Base-by-base conservation (phyloP, 768 basidiomycete genomes). In the Calocybe gangraenosa region DNA sequence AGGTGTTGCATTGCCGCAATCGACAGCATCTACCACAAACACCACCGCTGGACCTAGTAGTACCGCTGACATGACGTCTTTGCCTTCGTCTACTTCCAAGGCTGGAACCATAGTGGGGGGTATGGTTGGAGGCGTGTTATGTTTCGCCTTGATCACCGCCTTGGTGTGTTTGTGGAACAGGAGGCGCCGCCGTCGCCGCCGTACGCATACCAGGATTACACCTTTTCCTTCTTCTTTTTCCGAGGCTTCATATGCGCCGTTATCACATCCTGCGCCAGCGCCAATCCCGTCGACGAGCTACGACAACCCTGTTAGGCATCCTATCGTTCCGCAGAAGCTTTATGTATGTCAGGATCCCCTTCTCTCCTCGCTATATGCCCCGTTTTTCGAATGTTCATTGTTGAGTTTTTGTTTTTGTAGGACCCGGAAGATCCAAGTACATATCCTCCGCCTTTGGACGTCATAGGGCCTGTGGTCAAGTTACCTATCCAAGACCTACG, bases 61-160 rank as follows among this genome's bases (percentile, higher is more conserved):
- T 18, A 40, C 25, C 13, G 31, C 35, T 7, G 8, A 44, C 3
- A 20, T 46, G 10, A 6, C 48, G 21, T 32, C 44, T 31, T 10
- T 33, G 6, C 19, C 45, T 0, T 3, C 38, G 20, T 21, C 48
- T 5, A 14, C 56, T 20, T 46, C 56, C 1, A 41, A 71, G 40
- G 67, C 70, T 1, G 76, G 75, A 1, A 66, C 76, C n/a, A 82
- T 84, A 30, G 79, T 75, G 0, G 83, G 82, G 32, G 82, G 84
- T n/a, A 75, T 78, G 6, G 67, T 82, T 5, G 79, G 79, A 3
- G 79, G 74, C 11, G 47, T 84, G 0, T 66, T 76, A 19, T 67
- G 59, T n/a, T 45, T 77, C 15, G 73, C 67, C 7, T 49, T 74
- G 37, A 60, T 81, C 9, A 69, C 54, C 4, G 73, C 59, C 1